Percentiles rank a stretch among this genome's conserved stretches.
Evolutionary conservation across 23 red algal genomes (phyloP).

Genomic region (Agarophyton chilense): DNA sequence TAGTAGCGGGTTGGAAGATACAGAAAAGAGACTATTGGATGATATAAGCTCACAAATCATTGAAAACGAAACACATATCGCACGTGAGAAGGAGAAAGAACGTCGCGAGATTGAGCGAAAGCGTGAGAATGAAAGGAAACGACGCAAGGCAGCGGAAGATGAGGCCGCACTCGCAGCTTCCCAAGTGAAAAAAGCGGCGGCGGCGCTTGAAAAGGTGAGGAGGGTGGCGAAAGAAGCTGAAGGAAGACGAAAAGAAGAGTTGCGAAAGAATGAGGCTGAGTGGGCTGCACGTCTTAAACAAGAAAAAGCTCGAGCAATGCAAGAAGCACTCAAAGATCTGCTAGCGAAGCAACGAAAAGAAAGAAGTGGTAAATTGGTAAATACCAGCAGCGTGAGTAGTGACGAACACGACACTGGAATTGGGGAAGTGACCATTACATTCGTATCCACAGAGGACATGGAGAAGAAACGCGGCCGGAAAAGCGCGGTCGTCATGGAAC

Average conservation of each 20-base stretch:
- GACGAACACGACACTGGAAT: slow-evolving; percentile 45
- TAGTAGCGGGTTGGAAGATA: slow-evolving; percentile 62
- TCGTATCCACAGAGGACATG: slow-evolving; percentile 68
- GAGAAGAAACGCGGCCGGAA: slow-evolving; percentile 69
- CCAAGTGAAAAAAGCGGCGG: slow-evolving; percentile 16
- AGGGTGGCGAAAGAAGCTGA: slow-evolving; percentile 35
- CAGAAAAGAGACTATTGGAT: slow-evolving; percentile 52
- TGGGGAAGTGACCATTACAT: slow-evolving; percentile 54
- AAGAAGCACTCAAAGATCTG: slow-evolving; percentile 22
- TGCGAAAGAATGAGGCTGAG: slow-evolving; percentile 13
- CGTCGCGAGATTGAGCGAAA: slow-evolving; percentile 19
- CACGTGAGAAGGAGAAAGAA: slow-evolving; percentile 44
- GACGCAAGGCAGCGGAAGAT: slow-evolving; percentile 54
- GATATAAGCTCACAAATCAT: slow-evolving; percentile 6
- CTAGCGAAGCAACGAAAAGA: slow-evolving; percentile 30
- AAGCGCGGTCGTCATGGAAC: slow-evolving; percentile 51
- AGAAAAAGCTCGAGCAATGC: slow-evolving; percentile 14
- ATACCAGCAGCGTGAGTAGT: slow-evolving; percentile 62
- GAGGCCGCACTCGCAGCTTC: slow-evolving; percentile 28
- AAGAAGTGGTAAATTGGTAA: background rate
- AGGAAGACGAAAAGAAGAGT: slow-evolving; percentile 17
- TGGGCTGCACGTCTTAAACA: slow-evolving; percentile 19
- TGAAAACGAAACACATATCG: slow-evolving; percentile 2
- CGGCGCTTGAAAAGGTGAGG: slow-evolving; percentile 33
- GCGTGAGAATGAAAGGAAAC: slow-evolving; percentile 24